Conservation (phyloP, 2,329 filamentous ascomycete genomes). For the Diaporthe caulivora region DNA sequence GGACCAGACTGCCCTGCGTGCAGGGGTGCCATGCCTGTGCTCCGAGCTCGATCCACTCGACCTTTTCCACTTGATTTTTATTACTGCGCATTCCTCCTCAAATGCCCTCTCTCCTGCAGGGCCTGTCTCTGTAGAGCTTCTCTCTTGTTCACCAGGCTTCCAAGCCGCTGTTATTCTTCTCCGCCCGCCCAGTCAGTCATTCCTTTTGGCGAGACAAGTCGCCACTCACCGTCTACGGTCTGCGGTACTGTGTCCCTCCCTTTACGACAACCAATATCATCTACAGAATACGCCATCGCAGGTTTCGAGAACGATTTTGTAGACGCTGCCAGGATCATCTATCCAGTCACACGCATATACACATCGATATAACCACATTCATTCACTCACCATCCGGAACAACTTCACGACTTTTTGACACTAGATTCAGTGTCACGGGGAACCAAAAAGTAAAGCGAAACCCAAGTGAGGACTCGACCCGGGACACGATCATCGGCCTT, state of each 20-base stretch:
- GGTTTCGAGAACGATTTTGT: slow-evolving; percentile 36
- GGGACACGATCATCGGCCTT: neutral
- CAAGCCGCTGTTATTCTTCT: slow-evolving; percentile 23
- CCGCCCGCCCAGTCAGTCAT: slow-evolving; percentile 17
- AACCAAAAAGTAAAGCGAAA: slow-evolving; percentile 8
- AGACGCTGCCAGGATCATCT: slow-evolving; percentile 15
- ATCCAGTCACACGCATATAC: neutral
- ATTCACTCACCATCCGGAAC: slow-evolving; percentile 1
- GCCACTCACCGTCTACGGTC: slow-evolving; percentile 20
- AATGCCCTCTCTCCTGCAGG: neutral
- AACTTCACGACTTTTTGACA: slow-evolving; percentile 7
- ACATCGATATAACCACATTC: neutral
- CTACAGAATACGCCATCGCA: slow-evolving; percentile 34
- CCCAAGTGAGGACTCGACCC: neutral
- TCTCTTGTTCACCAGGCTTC: slow-evolving; percentile 25
- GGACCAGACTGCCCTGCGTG: slow-evolving; percentile 14
- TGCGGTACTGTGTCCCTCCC: slow-evolving; percentile 22
- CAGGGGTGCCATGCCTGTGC: slow-evolving; percentile 27
- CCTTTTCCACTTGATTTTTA: slow-evolving; percentile 36
- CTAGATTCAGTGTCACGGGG: neutral
- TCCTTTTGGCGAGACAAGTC: slow-evolving; percentile 23
- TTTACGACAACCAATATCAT: slow-evolving; percentile 11
- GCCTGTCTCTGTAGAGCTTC: slow-evolving; percentile 24
- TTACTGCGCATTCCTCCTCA: slow-evolving; percentile 27
- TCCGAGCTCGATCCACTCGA: slow-evolving; percentile 32